Base-by-base conservation (phyloP, 768 basidiomycete species). In the Xanthoconium stramineum region DNA sequence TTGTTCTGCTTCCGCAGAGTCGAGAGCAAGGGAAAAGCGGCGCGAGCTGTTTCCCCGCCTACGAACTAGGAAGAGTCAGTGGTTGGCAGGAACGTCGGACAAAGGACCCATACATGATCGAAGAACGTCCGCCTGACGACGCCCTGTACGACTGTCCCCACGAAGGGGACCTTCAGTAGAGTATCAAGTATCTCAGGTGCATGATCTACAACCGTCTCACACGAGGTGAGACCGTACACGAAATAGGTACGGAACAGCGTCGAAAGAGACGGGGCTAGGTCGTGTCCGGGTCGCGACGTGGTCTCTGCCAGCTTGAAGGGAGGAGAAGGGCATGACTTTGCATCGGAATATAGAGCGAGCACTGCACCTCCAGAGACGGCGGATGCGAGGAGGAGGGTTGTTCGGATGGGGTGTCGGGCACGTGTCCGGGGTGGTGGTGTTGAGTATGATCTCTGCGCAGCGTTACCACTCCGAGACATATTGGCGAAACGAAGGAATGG, bases 51-150 rank as follows among this genome's bases (percentile, higher is more conserved):
- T 56, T 95, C 93, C 4, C 90, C 94, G 0, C 94, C 93, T 1
- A 95, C 94, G 61, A 96, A 98, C 86, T 93, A 15, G 6, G 6
- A 3, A 30, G 24, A 28, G 19, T 59, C 37, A 47, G 47, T 39
- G 1, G 10, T n/a, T 11, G 9, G 5, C n/a, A 55, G 5, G 12
- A 5, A n/a, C n/a, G 35, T 28, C 4, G 5, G 7, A 17, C 0
- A 38, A 5, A 5, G 20, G 19, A 32, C 4, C 57, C 79, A 32
- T 59, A 88, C 89, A 74, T 95, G 94, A 45, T 82, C 79, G 65
- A 94, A 96, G 75, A 97, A 96, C 0, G 94, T 95, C 11, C 78
- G 72, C 40, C 90, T 78, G 6, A 96, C 87, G 52, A 90, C 66
- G 1, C 75, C 75, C 65, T 92, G 85, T 2, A 87, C 85, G 39